Base-by-base conservation (phyloP, 805 yeast genomes). In the Kodamaea lidongshanica region DNA sequence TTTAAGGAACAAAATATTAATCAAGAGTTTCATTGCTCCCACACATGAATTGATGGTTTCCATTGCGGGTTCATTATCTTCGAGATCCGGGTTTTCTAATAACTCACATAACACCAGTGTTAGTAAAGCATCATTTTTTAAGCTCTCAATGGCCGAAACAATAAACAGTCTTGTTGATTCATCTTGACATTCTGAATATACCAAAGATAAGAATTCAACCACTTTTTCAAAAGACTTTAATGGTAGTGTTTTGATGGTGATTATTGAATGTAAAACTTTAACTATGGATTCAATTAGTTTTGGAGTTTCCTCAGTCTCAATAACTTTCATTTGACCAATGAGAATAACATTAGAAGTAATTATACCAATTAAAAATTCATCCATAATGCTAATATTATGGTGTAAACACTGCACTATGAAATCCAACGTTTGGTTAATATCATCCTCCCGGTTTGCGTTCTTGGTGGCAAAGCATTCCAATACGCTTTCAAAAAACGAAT, bases 231-330 rank as follows among this genome's bases (percentile, higher is more conserved):
- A 48, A n/a, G 49, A 46, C 1, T 51, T 38, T 6, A 51, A 35
- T 0, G 81, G 80, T 3, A 77, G 41, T 16, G 52, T 44, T 1
- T 78, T 77, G 39, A 58, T 70, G 2, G 62, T 46, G 26, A 70
- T 54, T 4, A 68, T 52, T 0, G 71, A 52, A 25, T 65, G 63
- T 6, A 77, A 39, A n/a, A 71, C 36, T 3, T 50, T 54, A 7
- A 72, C 45, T 20, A 71, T 57, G n/a, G n/a, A n/a, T n/a, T n/a
- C n/a, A n/a, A n/a, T n/a, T n/a, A n/a, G n/a, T n/a, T n/a, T n/a
- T n/a, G n/a, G n/a, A n/a, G n/a, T n/a, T n/a, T n/a, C n/a, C n/a
- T n/a, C n/a, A n/a, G n/a, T n/a, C n/a, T n/a, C n/a, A n/a, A n/a
- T n/a, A n/a, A n/a, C n/a, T n/a, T n/a, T n/a, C 8, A 19, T 12